Conservation (phyloP, 176 grass and related monocot genomes). For the Rhynchospora breviuscula region DNA sequence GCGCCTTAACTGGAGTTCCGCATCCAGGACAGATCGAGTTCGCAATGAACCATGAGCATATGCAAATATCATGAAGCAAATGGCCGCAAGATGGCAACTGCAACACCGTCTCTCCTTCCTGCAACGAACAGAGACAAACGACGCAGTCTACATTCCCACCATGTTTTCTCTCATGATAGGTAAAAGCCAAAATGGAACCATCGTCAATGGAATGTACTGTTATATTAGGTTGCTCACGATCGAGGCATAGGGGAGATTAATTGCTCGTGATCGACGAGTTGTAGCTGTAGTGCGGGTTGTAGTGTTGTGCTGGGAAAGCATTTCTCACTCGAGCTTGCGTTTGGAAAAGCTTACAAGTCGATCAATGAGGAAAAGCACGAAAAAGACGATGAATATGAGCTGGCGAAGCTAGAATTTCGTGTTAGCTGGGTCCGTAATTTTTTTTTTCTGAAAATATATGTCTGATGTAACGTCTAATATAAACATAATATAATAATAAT, state of each 20-base stretch:
- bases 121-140: not conserved
- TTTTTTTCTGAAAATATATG: no score
- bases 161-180: not conserved
- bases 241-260: not conserved
- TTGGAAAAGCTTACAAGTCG: not conserved
- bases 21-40: not conserved
- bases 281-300: no score
- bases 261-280: not conserved
- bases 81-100: not conserved
- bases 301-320: not conserved
- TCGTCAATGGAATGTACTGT: not conserved
- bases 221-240: not conserved
- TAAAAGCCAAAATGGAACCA: not conserved
- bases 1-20: not conserved
- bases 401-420: no score
- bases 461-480: no score
- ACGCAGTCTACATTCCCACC: not conserved
- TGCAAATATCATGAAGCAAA: slow-evolving; percentile 6
- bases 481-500: no score
- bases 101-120: not conserved
- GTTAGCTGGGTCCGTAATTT: no score
- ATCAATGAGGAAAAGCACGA: not conserved
- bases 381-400: not conserved
- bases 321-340: not conserved
- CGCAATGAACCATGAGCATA: not conserved